Conservation (phyloP, 163 green algal genomes). For the Chlorella variabilis region DNA sequence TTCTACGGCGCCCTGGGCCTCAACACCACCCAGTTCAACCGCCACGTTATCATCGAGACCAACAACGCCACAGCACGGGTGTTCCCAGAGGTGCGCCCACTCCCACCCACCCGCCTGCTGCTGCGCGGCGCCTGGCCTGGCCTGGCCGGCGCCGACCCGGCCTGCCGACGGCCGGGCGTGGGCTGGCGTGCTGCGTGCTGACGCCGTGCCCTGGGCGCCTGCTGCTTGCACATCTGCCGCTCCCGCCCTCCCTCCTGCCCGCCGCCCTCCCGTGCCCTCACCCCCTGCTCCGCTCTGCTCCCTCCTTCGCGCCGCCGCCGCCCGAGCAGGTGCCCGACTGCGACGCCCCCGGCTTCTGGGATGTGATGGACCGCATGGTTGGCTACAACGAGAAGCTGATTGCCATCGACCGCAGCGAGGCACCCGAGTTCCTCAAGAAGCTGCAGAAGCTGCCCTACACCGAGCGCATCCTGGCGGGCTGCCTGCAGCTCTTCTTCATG, state of each 20-base stretch:
- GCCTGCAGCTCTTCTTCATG: conserved; percentile 54
- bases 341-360: conserved; percentile 89
- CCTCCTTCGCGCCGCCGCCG: no score
- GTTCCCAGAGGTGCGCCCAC: conserved; percentile 83
- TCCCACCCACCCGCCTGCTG: neutral
- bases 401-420: conserved; percentile 59
- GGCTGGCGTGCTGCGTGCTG: no score
- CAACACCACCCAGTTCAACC: conserved; percentile 97
- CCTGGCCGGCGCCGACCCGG: no score
- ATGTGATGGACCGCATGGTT: conserved; percentile 71
- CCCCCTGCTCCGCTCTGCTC: no score
- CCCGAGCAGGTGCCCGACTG: conserved; percentile 72
- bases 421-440: conserved; percentile 68
- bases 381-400: conserved; percentile 63
- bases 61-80: conserved; percentile 96
- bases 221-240: no score
- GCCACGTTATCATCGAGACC: conserved; percentile 98
- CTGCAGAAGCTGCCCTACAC: conserved; percentile 67
- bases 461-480: conserved; percentile 74
- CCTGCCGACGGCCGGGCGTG: no score
- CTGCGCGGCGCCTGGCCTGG: no score
- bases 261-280: no score
- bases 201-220: no score
- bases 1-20: conserved; percentile 97
- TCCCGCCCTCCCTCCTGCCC: neutral